Base-by-base conservation (phyloP, 805 yeast species). In the Candida wancherniae region DNA sequence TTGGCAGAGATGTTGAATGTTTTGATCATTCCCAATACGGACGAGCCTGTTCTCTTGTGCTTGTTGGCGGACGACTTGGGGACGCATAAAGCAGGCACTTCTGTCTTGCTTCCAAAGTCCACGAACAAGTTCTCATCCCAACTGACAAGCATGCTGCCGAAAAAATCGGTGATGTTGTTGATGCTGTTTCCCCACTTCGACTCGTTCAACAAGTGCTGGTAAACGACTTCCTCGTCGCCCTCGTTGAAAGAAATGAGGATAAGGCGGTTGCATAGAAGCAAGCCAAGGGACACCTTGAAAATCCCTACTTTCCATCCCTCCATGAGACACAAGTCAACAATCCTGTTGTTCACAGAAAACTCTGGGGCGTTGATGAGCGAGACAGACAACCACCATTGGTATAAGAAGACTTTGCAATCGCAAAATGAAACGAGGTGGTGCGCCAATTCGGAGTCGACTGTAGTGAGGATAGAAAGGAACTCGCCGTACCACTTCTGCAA, bases 331-430 rank as follows among this genome's bases (percentile, higher is more conserved):
- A 58, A 57, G 63, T 82, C 67, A 65, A 77, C 54, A 52, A 63
- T 51, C 57, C 71, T 41, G 62, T 69, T 47, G 56, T 64, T 62
- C 57, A 74, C 44, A 35, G 63, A 52, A 57, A 66, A 41, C 29
- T 62, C 69, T 1, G 84, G 84, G n/a, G 77, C 64, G 24, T 79
- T 77, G 19, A 74, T 73, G 2, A 80, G 73, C 40, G 66, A 69
- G 38, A 76, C 69, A 1, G 80, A 71, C 28, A 77, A 50, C 65
- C 80, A 76, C 84, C 84, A 77, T 48, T 78, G 83, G 29, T 69
- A 69, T n/a, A 77, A 61, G 50, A 66, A 75, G 27, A 57, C 69
- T 37, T 60, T 67, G 44, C 58, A 56, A 45, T 61, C 79, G 44
- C 58, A 66, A 33, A 51, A 53, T 4, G 58, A 40, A 3, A 47